A percentile compares a stretch with the other conserved stretches of the same genome.
phyloP scores from a whole-genome alignment of 2,329 filamentous ascomycete species.

The Fusarium albosuccineum region DNA sequence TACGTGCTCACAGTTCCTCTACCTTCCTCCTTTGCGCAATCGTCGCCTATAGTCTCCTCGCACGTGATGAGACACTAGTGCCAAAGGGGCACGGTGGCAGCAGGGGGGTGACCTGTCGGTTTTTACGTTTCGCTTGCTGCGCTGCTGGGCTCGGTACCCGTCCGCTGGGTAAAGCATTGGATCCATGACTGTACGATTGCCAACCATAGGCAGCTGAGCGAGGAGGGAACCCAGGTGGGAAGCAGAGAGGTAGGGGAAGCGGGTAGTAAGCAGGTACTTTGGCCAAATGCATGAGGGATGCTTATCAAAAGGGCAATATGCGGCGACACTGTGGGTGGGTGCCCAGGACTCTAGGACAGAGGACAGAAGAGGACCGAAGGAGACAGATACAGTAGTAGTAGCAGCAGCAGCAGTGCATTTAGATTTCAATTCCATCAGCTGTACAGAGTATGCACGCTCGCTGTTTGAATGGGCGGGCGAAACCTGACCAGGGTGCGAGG shows the following conservation, averaged over 20 bases:
- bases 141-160: constrained; percentile 30
- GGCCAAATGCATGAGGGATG: constrained; percentile 2
- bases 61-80: constrained; percentile 39
- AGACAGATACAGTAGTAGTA: not conserved
- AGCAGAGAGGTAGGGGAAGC: not conserved
- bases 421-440: too few relatives aligned
- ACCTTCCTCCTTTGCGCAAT: constrained; percentile 37
- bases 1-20: constrained; percentile 8
- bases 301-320: not conserved
- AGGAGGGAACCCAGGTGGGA: not conserved
- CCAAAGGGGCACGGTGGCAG: constrained; percentile 6
- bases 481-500: constrained; percentile 28
- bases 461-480: constrained; percentile 32
- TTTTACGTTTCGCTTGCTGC: constrained; percentile 39
- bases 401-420: not conserved
- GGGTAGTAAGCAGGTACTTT: not conserved
- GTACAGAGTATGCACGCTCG: not conserved
- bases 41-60: constrained; percentile 29
- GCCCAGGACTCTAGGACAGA: not conserved
- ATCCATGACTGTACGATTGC: constrained; percentile 29
- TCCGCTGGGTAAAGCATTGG: constrained; percentile 28
- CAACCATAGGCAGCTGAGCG: constrained; percentile 1
- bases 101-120: constrained; percentile 28
- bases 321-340: not conserved
- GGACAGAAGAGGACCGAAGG: not conserved